Evolutionary conservation across 2,329 filamentous ascomycete species (phyloP).

Genomic region (Colletotrichum liriopes): DNA sequence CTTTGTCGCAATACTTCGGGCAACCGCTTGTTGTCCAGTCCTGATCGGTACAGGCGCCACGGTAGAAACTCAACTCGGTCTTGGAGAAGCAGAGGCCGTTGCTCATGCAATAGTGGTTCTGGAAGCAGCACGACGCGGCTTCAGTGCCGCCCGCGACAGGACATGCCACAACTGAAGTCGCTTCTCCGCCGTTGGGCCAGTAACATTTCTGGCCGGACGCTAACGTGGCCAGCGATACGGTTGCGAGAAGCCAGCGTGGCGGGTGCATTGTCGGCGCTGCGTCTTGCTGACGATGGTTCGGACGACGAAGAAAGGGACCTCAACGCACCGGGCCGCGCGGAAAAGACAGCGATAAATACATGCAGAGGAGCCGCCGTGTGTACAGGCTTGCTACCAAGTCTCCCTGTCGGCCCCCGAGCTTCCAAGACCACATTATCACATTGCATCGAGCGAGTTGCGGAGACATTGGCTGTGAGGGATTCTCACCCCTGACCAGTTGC

Average conservation of each 20-base stretch:
- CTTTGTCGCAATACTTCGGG: conserved; percentile 33
- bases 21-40: conserved; percentile 18
- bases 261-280: not conserved
- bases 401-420: not conserved
- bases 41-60: conserved; percentile 33
- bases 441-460: not conserved
- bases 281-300: not conserved
- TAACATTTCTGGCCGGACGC: conserved; percentile 32
- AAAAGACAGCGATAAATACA: conserved; percentile 14
- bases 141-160: conserved; percentile 22
- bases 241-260: conserved; percentile 14
- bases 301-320: not conserved
- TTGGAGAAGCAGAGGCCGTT: conserved; percentile 42
- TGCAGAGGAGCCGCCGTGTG: not conserved
- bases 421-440: not conserved
- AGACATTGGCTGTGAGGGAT: conserved; percentile 13
- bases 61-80: conserved; percentile 35
- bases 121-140: conserved; percentile 35
- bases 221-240: not conserved
- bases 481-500: conserved; percentile 3
- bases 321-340: not conserved
- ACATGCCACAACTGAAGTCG: not conserved
- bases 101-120: conserved; percentile 35
- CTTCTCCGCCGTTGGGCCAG: conserved; percentile 20
- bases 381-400: not conserved